Evolutionary conservation across 306 rosid genomes (phyloP).

Genomic region (Vigna nakashimae): DNA sequence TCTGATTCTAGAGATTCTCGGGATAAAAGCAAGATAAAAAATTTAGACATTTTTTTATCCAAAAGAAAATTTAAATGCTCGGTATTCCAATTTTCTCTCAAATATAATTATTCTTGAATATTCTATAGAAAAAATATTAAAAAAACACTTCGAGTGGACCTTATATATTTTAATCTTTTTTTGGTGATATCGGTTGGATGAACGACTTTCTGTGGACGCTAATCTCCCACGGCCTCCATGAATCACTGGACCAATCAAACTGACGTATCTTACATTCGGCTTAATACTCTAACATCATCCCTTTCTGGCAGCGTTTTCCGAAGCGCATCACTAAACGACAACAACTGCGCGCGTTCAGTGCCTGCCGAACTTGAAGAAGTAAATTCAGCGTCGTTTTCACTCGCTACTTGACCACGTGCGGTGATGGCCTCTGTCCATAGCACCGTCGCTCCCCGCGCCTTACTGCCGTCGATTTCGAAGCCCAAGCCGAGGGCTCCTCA

Average conservation of each 20-base stretch:
- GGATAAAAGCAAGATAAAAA: not conserved
- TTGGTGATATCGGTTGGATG: conserved; percentile 27
- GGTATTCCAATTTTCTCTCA: too few relatives aligned
- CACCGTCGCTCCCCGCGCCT: conserved; percentile 59
- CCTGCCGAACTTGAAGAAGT: conserved; percentile 36
- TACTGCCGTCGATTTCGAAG: conserved; percentile 52
- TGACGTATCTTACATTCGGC: not conserved
- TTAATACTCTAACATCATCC: not conserved
- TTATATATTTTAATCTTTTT: not conserved
- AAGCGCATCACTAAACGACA: conserved; percentile 13
- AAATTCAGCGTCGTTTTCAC: conserved; percentile 21
- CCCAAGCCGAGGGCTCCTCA: conserved; percentile 36
- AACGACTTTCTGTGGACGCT: conserved; percentile 46
- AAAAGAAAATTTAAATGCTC: too few relatives aligned
- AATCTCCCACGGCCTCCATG: not conserved
- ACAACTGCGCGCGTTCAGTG: conserved; percentile 6
- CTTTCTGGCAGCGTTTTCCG: not conserved
- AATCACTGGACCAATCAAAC: conserved; percentile 8
- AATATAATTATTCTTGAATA: too few relatives aligned
- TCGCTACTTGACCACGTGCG: conserved; percentile 45
- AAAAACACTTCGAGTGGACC: too few relatives aligned
- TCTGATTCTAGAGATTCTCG: not conserved
- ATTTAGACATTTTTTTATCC: not conserved
- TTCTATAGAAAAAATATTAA: too few relatives aligned
- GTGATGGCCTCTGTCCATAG: conserved; percentile 76